phyloP scores from a whole-genome alignment of 2,329 filamentous ascomycete genomes.

The Malbranchea zuffiana region DNA sequence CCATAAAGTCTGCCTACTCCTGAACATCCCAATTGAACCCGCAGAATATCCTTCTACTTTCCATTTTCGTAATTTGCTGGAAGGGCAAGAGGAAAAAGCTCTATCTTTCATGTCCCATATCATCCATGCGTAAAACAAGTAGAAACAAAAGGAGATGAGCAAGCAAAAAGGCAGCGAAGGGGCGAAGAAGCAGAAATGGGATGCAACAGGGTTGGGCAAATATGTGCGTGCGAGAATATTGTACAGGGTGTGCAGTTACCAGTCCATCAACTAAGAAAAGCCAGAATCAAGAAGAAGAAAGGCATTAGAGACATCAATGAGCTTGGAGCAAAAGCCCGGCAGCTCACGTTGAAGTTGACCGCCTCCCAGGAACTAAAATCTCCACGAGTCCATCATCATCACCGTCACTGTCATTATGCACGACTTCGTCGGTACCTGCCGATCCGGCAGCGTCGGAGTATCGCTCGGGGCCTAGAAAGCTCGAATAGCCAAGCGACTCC shows the following conservation, averaged over 20 bases:
- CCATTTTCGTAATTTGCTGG: no score
- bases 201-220: not conserved
- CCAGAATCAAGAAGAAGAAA: slow-evolving; percentile 12
- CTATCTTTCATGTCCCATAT: slow-evolving; percentile 1
- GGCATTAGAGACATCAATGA: slow-evolving; percentile 10
- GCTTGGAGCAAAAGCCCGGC: slow-evolving; percentile 3
- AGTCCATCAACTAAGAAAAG: slow-evolving; percentile 11
- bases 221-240: no score
- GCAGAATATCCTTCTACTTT: no score
- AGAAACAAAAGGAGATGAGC: not conserved
- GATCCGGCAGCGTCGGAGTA: slow-evolving; percentile 2
- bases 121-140: not conserved
- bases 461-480: slow-evolving; percentile 41
- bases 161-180: slow-evolving; percentile 6
- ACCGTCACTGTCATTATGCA: slow-evolving; percentile 34
- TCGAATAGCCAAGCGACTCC: slow-evolving; percentile 59
- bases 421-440: not conserved
- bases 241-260: not conserved
- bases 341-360: slow-evolving; percentile 19
- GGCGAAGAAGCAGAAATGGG: slow-evolving; percentile 11
- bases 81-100: slow-evolving; percentile 8
- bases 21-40: no score
- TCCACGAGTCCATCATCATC: slow-evolving; percentile 36
- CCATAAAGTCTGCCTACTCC: no score
- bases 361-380: slow-evolving; percentile 35